Percentiles rank a stretch among this genome's conserved stretches.
phyloP scores from a whole-genome alignment of 208 protist genomes.

The Trypanosoma vivax region DNA sequence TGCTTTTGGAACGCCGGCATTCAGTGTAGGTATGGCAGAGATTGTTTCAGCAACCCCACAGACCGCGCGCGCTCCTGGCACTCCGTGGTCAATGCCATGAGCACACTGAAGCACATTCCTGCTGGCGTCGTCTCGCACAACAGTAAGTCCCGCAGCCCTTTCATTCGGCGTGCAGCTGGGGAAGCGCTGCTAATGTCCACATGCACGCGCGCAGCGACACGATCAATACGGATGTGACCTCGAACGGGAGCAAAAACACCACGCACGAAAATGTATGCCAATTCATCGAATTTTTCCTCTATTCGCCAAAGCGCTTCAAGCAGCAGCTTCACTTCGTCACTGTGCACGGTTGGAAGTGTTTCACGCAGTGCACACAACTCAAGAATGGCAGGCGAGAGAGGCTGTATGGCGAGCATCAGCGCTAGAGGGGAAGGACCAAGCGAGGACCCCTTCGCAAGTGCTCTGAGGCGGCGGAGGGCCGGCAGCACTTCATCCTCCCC shows the following conservation, averaged over 20 bases:
- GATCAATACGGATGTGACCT: conserved; percentile 11
- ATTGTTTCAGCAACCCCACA: too few species aligned
- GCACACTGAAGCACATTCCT: conserved; percentile 3
- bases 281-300: conserved; percentile 10
- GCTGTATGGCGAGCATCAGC: conserved; percentile 34
- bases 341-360: neutral
- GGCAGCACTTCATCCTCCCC: conserved; percentile 16
- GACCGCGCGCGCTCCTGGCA: conserved; percentile 12
- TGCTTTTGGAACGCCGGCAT: neutral
- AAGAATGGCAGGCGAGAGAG: conserved; percentile 41
- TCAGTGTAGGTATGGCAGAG: too few species aligned
- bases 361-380: conserved; percentile 19
- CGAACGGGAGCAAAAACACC: conserved; percentile 9
- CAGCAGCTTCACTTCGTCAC: neutral
- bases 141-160: conserved; percentile 6
- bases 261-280: conserved; percentile 21
- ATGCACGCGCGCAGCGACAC: conserved; percentile 1
- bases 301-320: conserved; percentile 17
- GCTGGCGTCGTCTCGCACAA: conserved; percentile 1
- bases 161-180: neutral
- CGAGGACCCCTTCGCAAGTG: conserved; percentile 34
- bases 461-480: conserved; percentile 32
- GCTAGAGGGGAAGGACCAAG: conserved; percentile 31
- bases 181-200: neutral
- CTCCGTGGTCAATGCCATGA: conserved; percentile 4